Conservation (phyloP, 1,139 yeast species). For the Entelexis paramagnoliae region DNA sequence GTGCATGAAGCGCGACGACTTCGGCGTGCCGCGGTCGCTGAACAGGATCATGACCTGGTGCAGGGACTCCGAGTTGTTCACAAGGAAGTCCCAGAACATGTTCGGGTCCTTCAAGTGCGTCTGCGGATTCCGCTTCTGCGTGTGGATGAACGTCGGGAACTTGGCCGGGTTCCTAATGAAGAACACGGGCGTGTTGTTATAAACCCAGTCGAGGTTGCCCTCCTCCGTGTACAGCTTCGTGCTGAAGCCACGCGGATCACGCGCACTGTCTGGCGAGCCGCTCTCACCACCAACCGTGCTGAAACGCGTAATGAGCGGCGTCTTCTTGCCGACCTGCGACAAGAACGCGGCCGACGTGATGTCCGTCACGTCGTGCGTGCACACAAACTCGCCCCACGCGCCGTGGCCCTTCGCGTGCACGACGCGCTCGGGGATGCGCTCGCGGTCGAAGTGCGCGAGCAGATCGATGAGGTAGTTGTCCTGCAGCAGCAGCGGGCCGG, state of each 20-base stretch:
- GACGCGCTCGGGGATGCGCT: conserved; percentile 80
- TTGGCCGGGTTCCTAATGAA: conserved; percentile 79
- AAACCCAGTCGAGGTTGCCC: conserved; percentile 81
- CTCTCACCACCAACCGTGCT: conserved; percentile 84
- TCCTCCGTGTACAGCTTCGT: conserved; percentile 78
- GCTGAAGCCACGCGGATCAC: conserved; percentile 86
- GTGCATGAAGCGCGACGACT: conserved; percentile 55
- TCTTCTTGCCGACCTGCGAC: conserved; percentile 64
- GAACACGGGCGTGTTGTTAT: conserved; percentile 83
- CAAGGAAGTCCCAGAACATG: conserved; percentile 60
- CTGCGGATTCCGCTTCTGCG: conserved; percentile 75
- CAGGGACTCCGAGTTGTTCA: conserved; percentile 51
- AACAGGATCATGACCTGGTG: conserved; percentile 58
- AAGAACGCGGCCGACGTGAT: conserved; percentile 61
- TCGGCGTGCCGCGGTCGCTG: conserved; percentile 67
- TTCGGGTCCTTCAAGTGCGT: conserved; percentile 72
- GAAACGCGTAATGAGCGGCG: conserved; percentile 64
- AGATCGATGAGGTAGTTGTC: conserved; percentile 71
- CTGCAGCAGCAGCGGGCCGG: conserved; percentile 68
- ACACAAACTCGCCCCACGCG: conserved; percentile 70
- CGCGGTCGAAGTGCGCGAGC: conserved; percentile 76
- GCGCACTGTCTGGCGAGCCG: conserved; percentile 76
- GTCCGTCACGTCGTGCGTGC: conserved; percentile 74
- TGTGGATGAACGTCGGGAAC: conserved; percentile 83
- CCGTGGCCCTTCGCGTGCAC: conserved; percentile 90